phyloP scores from a whole-genome alignment of 257 asterid genomes.

The Penstemon davidsonii region DNA sequence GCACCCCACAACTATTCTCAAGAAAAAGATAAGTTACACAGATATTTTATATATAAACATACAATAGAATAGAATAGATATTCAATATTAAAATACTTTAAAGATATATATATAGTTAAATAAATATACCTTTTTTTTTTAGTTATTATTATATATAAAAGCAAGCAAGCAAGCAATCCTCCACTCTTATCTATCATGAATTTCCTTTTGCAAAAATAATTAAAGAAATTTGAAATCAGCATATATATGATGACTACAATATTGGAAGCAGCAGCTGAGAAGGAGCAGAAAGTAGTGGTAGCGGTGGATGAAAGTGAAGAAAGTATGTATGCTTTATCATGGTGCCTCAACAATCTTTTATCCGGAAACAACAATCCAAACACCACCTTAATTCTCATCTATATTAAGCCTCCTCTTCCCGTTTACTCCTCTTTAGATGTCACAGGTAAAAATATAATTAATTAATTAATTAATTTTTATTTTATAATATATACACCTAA shows the following conservation, averaged over 20 bases:
- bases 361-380: slow-evolving; percentile 23
- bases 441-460: slow-evolving; percentile 28
- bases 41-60: too few species aligned
- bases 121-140: too few species aligned
- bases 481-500: background rate
- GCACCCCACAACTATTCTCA: too few species aligned
- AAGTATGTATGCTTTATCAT: slow-evolving; percentile 65
- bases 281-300: slow-evolving; percentile 43
- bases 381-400: slow-evolving; percentile 49
- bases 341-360: slow-evolving; percentile 57
- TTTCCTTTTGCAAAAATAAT: too few species aligned
- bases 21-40: too few species aligned
- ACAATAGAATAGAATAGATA: too few species aligned
- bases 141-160: too few species aligned
- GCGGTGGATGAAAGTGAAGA: slow-evolving; percentile 77
- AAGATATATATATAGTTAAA: too few species aligned
- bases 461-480: background rate
- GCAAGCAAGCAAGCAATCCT: too few species aligned
- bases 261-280: slow-evolving; percentile 23
- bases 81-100: too few species aligned
- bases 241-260: background rate
- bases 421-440: slow-evolving; percentile 49
- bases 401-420: slow-evolving; percentile 51
- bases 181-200: too few species aligned
- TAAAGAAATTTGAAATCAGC: too few species aligned